These are phyloP conservation scores for Hypocrella siamensis DNA, from an alignment of 2,329 filamentous ascomycete species.

Conservation along the genomic window DNA sequence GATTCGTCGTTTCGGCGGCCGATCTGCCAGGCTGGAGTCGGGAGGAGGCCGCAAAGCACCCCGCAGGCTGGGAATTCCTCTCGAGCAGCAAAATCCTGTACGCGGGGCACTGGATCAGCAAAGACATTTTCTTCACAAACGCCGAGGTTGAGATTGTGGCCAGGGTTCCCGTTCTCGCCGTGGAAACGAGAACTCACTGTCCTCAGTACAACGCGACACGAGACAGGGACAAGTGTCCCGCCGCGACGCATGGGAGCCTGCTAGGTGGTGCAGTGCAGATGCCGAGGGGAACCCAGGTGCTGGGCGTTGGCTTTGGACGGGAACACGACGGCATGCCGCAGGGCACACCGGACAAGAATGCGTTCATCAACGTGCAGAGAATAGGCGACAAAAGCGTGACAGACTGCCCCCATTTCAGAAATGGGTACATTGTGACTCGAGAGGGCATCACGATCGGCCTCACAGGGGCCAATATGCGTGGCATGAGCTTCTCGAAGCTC, in stretches of 20 bases:
- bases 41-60: neutral
- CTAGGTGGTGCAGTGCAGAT: neutral
- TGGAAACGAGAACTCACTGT: conserved; percentile 1
- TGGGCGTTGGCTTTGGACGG: conserved; percentile 2
- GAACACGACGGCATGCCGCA: conserved; percentile 3
- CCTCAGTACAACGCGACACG: conserved; percentile 1
- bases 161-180: conserved; percentile 1
- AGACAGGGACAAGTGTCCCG: neutral
- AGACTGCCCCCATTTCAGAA: neutral
- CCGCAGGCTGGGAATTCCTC: conserved; percentile 1
- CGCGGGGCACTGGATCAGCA: conserved; percentile 1
- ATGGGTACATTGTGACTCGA: neutral
- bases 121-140: neutral
- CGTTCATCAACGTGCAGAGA: conserved; percentile 1
- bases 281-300: neutral
- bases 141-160: neutral
- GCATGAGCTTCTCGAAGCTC: conserved; percentile 1
- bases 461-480: conserved; percentile 1
- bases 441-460: conserved; percentile 1
- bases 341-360: conserved; percentile 3
- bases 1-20: conserved; percentile 1
- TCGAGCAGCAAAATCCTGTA: conserved; percentile 4
- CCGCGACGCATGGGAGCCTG: neutral
- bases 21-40: conserved; percentile 1
- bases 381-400: neutral